phyloP scores from a whole-genome alignment of 345 rosid species.

The Eucalyptus tenuipes region DNA sequence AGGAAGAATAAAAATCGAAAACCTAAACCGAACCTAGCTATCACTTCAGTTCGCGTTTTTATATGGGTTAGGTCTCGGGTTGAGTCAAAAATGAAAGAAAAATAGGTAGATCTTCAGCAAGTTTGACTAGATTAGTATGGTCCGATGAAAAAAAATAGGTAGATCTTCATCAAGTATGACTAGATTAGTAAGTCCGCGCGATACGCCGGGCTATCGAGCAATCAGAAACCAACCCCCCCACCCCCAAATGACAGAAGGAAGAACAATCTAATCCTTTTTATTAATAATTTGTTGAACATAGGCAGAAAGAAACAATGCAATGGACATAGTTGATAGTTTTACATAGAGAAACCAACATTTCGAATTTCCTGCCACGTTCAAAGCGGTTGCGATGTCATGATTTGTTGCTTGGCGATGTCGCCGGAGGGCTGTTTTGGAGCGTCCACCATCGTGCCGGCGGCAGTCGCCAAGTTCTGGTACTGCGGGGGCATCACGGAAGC shows the following conservation, averaged over 20 bases:
- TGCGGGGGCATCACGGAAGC: constrained; percentile 25
- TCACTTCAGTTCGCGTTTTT: background rate
- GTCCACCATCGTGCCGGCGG: constrained; percentile 41
- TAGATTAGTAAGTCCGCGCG: background rate
- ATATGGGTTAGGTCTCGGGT: background rate
- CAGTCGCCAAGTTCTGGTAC: constrained; percentile 54
- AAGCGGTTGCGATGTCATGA: background rate
- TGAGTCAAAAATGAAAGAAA: background rate
- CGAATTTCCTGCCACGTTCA: background rate
- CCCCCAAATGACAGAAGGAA: background rate
- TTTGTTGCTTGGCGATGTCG: constrained; percentile 12
- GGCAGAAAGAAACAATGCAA: background rate
- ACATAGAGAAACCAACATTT: background rate
- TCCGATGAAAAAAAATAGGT: background rate
- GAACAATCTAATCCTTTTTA: background rate
- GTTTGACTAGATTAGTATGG: background rate
- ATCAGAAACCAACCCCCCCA: no score
- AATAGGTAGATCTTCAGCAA: background rate
- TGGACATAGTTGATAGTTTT: background rate
- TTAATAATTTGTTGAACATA: background rate
- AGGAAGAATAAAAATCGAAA: no score
- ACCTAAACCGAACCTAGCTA: background rate
- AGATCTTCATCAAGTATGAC: no score
- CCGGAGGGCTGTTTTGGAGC: constrained; percentile 37
- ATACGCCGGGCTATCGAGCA: no score